These are phyloP conservation scores for Lobosporangium transversale DNA, from an alignment of 192 early-diverging fungal species.

Conservation along the genomic window DNA sequence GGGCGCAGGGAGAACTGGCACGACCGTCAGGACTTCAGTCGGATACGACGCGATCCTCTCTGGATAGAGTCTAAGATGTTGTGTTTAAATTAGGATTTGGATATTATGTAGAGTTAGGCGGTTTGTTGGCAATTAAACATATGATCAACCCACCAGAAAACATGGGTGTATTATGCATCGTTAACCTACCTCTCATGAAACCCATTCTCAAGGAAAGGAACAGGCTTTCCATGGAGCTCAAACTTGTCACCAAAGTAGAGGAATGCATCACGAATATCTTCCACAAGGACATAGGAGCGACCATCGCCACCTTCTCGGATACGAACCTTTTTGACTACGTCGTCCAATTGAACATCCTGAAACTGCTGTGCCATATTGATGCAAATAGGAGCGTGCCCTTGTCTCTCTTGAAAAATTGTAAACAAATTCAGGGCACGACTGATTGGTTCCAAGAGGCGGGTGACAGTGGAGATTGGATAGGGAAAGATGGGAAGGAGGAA, in stretches of 20 bases:
- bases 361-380: conserved; percentile 8
- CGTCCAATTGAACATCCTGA: conserved; percentile 22
- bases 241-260: conserved; percentile 18
- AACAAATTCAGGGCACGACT: not conserved
- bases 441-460: not conserved
- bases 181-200: conserved; percentile 15
- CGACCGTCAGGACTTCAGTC: conserved; percentile 16
- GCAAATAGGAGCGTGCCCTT: not conserved
- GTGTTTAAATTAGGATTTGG: too few relatives aligned
- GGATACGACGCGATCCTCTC: conserved; percentile 29
- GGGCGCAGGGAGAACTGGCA: not conserved
- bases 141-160: too few relatives aligned
- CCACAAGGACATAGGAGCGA: conserved; percentile 20
- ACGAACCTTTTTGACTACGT: conserved; percentile 17
- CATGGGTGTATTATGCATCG: too few relatives aligned
- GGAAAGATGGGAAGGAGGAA: not conserved
- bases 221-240: conserved; percentile 18
- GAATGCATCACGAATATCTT: conserved; percentile 34
- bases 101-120: not conserved
- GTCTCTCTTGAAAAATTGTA: too few relatives aligned
- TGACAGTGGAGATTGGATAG: not conserved
- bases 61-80: conserved; percentile 19
- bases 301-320: conserved; percentile 10
- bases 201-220: conserved; percentile 34
- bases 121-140: not conserved